These are phyloP conservation scores for Sherardia arvensis DNA, from an alignment of 257 asterid genomes.

Conservation along the genomic window DNA sequence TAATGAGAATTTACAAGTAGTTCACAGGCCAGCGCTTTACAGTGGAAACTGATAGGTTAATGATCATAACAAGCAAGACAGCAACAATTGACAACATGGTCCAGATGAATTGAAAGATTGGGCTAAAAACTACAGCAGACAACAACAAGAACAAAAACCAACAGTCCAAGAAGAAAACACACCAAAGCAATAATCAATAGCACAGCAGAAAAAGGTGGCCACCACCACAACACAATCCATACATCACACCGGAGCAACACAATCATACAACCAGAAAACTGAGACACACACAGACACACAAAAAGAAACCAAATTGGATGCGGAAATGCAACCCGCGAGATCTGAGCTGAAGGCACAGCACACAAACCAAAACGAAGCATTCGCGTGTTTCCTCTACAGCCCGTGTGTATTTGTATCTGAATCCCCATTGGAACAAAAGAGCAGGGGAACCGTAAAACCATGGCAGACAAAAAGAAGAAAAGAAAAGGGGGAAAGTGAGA, in stretches of 20 bases:
- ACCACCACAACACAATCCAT: neutral
- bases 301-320: neutral
- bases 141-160: neutral
- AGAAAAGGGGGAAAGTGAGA: neutral
- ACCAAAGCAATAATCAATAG: neutral
- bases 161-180: neutral
- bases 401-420: neutral
- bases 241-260: neutral
- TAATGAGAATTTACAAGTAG: neutral
- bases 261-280: neutral
- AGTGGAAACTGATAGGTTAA: neutral
- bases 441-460: neutral
- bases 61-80: neutral
- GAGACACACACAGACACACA: neutral
- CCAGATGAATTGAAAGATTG: neutral
- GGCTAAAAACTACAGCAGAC: neutral
- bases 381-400: neutral
- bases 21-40: neutral
- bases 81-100: neutral
- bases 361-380: neutral
- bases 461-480: neutral
- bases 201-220: neutral
- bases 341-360: slow-evolving; percentile 2
- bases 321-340: neutral
- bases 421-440: neutral